Conservation (phyloP, 495 filamentous ascomycete genomes). For the Jackrogersella minutella region DNA sequence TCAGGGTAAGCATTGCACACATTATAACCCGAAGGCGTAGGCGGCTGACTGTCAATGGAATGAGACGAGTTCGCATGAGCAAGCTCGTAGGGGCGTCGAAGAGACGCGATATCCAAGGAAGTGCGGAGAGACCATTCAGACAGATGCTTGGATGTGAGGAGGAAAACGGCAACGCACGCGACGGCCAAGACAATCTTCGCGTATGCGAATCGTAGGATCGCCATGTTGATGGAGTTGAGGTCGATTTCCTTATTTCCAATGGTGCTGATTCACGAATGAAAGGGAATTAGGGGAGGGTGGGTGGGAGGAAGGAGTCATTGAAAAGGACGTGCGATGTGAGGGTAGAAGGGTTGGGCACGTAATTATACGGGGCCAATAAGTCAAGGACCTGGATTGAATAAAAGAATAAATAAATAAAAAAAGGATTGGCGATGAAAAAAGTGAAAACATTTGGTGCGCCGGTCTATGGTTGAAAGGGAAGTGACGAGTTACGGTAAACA, state of each 20-base stretch:
- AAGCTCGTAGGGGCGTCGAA: slow-evolving; percentile 29
- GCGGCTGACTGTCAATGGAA: background rate
- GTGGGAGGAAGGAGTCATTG: too few relatives aligned
- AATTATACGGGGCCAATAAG: too few relatives aligned
- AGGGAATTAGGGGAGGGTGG: too few relatives aligned
- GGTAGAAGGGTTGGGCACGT: too few relatives aligned
- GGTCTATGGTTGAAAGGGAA: background rate
- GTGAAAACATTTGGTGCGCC: too few relatives aligned
- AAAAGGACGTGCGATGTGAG: too few relatives aligned
- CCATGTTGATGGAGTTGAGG: slow-evolving; percentile 13
- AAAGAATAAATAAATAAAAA: too few relatives aligned
- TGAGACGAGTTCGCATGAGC: slow-evolving; percentile 30
- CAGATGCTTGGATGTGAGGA: slow-evolving; percentile 42
- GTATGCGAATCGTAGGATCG: slow-evolving; percentile 30
- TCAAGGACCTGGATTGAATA: too few relatives aligned
- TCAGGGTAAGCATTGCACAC: slow-evolving; percentile 50
- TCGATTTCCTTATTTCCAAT: background rate
- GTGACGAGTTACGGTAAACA: background rate
- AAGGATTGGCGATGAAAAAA: background rate
- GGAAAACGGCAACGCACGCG: slow-evolving; percentile 40
- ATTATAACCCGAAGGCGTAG: slow-evolving; percentile 6
- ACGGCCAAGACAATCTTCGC: slow-evolving; percentile 24
- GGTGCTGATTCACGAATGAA: too few relatives aligned
- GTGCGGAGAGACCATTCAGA: slow-evolving; percentile 39
- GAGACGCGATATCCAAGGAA: background rate